phyloP scores from a whole-genome alignment of 495 filamentous ascomycete genomes.

The Tetracladium marchalianum region DNA sequence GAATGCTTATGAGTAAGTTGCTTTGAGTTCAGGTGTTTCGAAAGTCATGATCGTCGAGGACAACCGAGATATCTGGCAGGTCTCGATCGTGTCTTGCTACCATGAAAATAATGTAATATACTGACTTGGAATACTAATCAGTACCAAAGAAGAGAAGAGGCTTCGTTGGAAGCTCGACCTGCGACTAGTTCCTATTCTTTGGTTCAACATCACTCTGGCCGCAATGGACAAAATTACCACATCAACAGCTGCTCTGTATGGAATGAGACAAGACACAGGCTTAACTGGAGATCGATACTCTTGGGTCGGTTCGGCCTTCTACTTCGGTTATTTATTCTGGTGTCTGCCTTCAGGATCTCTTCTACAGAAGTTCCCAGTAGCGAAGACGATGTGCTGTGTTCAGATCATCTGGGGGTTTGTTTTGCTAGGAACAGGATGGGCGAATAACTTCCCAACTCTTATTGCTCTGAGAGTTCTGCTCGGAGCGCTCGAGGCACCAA shows the following conservation, averaged over 20 bases:
- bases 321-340: slow-evolving; percentile 43
- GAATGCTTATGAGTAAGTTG: neutral
- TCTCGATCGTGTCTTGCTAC: too few species aligned
- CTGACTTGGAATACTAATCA: neutral
- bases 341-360: slow-evolving; percentile 39
- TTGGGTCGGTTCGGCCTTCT: slow-evolving; percentile 23
- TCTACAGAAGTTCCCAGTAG: slow-evolving; percentile 36
- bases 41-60: too few species aligned
- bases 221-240: slow-evolving; percentile 29
- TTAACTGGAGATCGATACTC: slow-evolving; percentile 22
- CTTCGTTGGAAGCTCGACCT: slow-evolving; percentile 32
- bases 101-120: too few species aligned
- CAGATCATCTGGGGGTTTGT: slow-evolving; percentile 38
- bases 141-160: slow-evolving; percentile 24
- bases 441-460: slow-evolving; percentile 8
- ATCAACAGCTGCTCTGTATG: slow-evolving; percentile 25
- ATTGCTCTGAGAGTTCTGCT: slow-evolving; percentile 40
- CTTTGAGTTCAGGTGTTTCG: too few species aligned
- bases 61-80: too few species aligned
- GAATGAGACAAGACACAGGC: slow-evolving; percentile 22
- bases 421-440: slow-evolving; percentile 30
- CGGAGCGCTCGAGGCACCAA: slow-evolving; percentile 49
- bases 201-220: slow-evolving; percentile 22
- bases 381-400: slow-evolving; percentile 29
- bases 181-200: slow-evolving; percentile 32